A percentile compares a stretch with the other conserved stretches of the same genome.
Evolutionary conservation across 345 rosid species (phyloP).

Genomic region (Toxicodendron radicans): DNA sequence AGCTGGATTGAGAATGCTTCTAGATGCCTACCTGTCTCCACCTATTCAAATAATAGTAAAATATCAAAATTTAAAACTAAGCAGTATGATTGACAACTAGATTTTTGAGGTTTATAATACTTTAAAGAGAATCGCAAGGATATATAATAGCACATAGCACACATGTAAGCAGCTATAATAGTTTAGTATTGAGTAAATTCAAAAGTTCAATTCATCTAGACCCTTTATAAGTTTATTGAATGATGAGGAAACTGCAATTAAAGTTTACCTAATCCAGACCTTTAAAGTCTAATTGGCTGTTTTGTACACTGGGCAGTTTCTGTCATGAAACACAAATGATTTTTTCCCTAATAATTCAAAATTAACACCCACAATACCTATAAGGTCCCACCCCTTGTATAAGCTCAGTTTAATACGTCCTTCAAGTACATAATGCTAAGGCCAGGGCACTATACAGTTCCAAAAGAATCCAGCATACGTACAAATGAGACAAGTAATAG

Average conservation of each 20-base stretch:
- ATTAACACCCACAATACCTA: not conserved
- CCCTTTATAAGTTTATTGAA: not conserved
- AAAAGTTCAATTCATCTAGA: not conserved
- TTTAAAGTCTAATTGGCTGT: not conserved
- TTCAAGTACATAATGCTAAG: not conserved
- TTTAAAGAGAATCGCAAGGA: conserved; percentile 7
- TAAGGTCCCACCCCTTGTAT: not conserved
- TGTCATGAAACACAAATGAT: not conserved
- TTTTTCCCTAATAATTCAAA: not conserved
- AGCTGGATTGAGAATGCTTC: conserved; percentile 94
- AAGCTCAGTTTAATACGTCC: not conserved
- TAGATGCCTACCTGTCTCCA: conserved; percentile 46
- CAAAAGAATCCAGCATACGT: not conserved
- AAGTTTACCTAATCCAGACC: not conserved
- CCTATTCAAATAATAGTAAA: conserved; percentile 41
- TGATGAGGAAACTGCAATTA: not conserved
- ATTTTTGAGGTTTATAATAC: not conserved
- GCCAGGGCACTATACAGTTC: not conserved
- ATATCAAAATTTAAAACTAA: conserved; percentile 7
- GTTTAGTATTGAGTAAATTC: not conserved
- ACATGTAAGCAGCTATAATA: conserved; percentile 10
- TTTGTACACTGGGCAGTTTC: not conserved
- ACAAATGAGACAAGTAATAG: not conserved
- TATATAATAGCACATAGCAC: conserved; percentile 7
- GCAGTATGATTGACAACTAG: no score